phyloP scores from a whole-genome alignment of 2,329 filamentous ascomycete genomes.

The Epichloe sp. region DNA sequence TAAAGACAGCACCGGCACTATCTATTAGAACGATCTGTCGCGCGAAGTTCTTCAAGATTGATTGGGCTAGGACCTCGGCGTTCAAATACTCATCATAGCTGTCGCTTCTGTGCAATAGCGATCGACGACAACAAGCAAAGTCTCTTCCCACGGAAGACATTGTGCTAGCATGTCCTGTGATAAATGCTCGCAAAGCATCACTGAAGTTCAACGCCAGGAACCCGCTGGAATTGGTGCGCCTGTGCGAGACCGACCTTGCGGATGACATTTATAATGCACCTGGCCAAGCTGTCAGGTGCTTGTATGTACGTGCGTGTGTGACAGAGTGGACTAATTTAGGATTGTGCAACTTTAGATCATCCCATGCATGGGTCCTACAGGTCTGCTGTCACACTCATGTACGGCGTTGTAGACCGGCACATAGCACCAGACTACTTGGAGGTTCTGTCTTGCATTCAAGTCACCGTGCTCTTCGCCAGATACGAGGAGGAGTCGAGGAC shows the following conservation, averaged over 20 bases:
- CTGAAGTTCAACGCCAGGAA: not conserved
- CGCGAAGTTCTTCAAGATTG: not conserved
- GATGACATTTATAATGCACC: not conserved
- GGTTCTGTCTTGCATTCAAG: not conserved
- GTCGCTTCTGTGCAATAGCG: not conserved
- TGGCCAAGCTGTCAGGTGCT: not conserved
- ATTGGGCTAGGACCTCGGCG: not conserved
- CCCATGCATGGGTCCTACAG: not conserved
- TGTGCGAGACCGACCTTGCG: not conserved
- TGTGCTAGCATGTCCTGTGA: not conserved
- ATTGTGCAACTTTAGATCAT: slow-evolving; percentile 3
- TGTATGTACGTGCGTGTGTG: not conserved
- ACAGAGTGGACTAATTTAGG: not conserved
- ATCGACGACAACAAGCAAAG: not conserved
- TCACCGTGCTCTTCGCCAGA: no score
- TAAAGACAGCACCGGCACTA: no score
- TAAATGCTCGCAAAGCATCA: not conserved
- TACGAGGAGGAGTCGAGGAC: no score
- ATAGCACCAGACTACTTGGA: not conserved
- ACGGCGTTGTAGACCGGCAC: not conserved
- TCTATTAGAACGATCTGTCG: no score
- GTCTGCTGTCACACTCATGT: not conserved
- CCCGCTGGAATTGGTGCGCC: not conserved
- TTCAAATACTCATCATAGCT: not conserved
- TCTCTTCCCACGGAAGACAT: no score